Conservation (phyloP, 495 filamentous ascomycete genomes). For the Podospora didyma region DNA sequence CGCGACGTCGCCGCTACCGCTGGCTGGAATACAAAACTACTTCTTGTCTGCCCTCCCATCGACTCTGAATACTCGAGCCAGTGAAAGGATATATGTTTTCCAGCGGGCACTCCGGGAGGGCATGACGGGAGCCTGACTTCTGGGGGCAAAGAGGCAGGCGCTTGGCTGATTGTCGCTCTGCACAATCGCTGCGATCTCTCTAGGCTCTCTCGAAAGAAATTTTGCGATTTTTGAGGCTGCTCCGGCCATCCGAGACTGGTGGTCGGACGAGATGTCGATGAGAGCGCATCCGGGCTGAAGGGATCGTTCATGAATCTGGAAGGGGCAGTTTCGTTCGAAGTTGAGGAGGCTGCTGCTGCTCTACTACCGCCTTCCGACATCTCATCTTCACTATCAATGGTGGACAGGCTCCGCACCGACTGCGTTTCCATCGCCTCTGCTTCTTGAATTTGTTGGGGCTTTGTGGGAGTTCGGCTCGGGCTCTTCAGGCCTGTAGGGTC, state of each 20-base stretch:
- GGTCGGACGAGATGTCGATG: not conserved
- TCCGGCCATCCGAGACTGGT: slow-evolving; percentile 4
- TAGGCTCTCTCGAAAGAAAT: slow-evolving; percentile 14
- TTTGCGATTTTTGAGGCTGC: slow-evolving; percentile 2
- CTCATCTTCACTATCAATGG: slow-evolving; percentile 43
- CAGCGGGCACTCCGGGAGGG: slow-evolving; percentile 1
- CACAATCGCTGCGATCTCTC: slow-evolving; percentile 10
- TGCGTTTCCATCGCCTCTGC: slow-evolving; percentile 4
- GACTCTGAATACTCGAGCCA: not conserved
- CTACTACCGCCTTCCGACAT: slow-evolving; percentile 16
- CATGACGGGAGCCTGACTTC: slow-evolving; percentile 8
- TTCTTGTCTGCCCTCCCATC: not conserved
- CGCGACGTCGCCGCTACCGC: too few species aligned
- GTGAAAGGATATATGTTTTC: not conserved
- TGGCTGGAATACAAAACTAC: too few species aligned
- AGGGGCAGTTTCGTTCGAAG: not conserved
- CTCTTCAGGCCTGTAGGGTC: slow-evolving; percentile 16
- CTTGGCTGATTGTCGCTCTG: slow-evolving; percentile 8
- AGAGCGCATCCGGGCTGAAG: not conserved
- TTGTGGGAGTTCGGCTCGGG: slow-evolving; percentile 17
- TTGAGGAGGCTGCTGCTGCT: not conserved
- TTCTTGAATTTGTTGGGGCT: slow-evolving; percentile 10
- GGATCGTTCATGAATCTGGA: not conserved
- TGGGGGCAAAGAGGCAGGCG: not conserved
- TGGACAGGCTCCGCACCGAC: slow-evolving; percentile 39